Percentiles rank a stretch among this genome's conserved stretches.
Conservation (phyloP, 169 alveolate species). For the Babesia divergens region DNA sequence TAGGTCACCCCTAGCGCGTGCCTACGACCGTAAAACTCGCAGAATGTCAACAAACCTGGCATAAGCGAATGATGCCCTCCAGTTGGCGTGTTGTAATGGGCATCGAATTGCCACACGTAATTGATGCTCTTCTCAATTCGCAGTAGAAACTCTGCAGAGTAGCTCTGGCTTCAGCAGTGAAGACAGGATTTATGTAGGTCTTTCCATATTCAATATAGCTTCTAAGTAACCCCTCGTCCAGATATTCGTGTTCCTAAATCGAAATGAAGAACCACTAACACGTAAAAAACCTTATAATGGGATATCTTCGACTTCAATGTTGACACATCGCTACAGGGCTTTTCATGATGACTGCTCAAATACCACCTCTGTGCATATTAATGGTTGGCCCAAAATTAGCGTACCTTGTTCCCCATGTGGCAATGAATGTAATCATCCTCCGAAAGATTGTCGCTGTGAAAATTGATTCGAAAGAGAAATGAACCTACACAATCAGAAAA, state of each 20-base stretch:
- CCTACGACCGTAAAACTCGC: constrained; percentile 66
- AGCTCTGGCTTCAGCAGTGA: constrained; percentile 18
- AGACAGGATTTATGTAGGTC: constrained; percentile 23
- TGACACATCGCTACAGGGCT: not conserved
- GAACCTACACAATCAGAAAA: constrained; percentile 52
- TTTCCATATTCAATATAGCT: constrained; percentile 45
- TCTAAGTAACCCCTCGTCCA: constrained; percentile 12
- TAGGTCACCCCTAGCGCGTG: constrained; percentile 85
- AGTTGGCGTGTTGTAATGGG: constrained; percentile 84
- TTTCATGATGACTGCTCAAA: no score
- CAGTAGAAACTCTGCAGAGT: constrained; percentile 1
- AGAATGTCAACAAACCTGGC: constrained; percentile 83
- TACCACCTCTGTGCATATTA: no score
- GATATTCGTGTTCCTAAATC: constrained; percentile 17
- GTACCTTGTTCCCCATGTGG: not conserved
- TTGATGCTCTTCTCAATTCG: constrained; percentile 6
- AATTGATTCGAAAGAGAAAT: not conserved
- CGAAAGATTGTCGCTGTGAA: not conserved
- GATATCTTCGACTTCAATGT: not conserved
- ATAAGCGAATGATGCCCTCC: constrained; percentile 84
- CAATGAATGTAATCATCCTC: no score
- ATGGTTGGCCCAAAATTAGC: not conserved
- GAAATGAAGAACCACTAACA: not conserved
- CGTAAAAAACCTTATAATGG: not conserved
- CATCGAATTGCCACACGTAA: not conserved